Evolutionary conservation across 345 rosid species (phyloP).

Genomic region (Microthlaspi erraticum): DNA sequence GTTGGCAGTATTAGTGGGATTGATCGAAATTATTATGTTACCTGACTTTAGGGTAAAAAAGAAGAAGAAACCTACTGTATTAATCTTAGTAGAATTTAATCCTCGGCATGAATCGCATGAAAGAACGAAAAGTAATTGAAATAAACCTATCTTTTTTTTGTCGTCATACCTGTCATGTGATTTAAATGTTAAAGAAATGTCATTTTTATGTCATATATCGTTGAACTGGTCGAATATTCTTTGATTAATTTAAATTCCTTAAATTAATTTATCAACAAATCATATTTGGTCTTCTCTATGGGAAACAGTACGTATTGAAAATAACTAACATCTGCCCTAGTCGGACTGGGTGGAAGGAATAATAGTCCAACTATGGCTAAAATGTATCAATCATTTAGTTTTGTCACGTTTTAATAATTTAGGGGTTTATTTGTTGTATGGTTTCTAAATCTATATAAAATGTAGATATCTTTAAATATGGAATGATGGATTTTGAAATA

Average conservation of each 20-base stretch:
- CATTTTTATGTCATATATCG: neutral
- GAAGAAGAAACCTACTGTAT: constrained; percentile 21
- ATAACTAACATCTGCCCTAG: too few relatives aligned
- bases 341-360: too few relatives aligned
- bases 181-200: constrained; percentile 5
- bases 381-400: too few relatives aligned
- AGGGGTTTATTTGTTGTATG: too few relatives aligned
- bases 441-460: too few relatives aligned
- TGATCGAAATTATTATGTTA: constrained; percentile 40
- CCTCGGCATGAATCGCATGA: constrained; percentile 44
- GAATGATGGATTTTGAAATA: too few relatives aligned
- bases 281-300: constrained; percentile 27
- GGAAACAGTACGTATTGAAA: too few relatives aligned
- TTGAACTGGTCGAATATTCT: constrained; percentile 7
- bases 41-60: constrained; percentile 12
- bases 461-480: too few relatives aligned
- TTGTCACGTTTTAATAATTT: too few relatives aligned
- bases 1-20: neutral
- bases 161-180: constrained; percentile 5
- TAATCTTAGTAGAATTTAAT: constrained; percentile 20
- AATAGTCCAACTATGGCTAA: too few relatives aligned
- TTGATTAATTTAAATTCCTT: neutral
- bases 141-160: constrained; percentile 19
- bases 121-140: constrained; percentile 40
- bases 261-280: constrained; percentile 31